Evolutionary conservation across 257 asterid species (phyloP).

Genomic region (Plectranthus barbatus): DNA sequence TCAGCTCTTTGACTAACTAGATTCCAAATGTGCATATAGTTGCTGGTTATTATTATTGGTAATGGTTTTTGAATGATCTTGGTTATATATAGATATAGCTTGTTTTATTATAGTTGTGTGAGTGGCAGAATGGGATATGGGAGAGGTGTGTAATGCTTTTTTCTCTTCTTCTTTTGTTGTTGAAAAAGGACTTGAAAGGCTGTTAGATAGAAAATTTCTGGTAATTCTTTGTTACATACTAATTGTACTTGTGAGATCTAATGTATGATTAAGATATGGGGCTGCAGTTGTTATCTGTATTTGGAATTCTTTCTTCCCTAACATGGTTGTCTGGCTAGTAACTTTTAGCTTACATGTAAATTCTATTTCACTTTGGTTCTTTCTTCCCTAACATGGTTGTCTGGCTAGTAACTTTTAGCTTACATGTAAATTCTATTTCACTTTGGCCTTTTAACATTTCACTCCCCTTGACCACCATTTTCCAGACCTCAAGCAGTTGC

Average conservation of each 20-base stretch:
- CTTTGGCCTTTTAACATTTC: background rate
- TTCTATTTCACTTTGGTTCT: background rate
- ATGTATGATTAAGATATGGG: background rate
- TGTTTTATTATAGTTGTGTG: background rate
- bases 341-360: background rate
- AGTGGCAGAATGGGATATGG: background rate
- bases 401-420: background rate
- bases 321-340: background rate
- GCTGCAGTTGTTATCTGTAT: background rate
- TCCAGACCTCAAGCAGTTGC: slow-evolving; percentile 96
- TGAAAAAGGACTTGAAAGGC: background rate
- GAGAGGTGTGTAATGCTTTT: background rate
- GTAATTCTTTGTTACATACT: background rate
- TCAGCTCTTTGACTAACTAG: background rate
- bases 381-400: background rate
- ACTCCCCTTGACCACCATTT: slow-evolving; percentile 16
- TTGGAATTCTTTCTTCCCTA: slow-evolving; percentile 1
- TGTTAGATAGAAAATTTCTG: background rate
- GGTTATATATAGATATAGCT: background rate
- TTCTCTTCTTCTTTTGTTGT: slow-evolving; percentile 1
- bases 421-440: background rate
- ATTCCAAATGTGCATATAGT: slow-evolving; percentile 5
- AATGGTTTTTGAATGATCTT: background rate
- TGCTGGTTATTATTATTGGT: background rate
- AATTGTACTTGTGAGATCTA: background rate